phyloP scores from a whole-genome alignment of 306 rosid genomes.

The Hippophae tibetana region DNA sequence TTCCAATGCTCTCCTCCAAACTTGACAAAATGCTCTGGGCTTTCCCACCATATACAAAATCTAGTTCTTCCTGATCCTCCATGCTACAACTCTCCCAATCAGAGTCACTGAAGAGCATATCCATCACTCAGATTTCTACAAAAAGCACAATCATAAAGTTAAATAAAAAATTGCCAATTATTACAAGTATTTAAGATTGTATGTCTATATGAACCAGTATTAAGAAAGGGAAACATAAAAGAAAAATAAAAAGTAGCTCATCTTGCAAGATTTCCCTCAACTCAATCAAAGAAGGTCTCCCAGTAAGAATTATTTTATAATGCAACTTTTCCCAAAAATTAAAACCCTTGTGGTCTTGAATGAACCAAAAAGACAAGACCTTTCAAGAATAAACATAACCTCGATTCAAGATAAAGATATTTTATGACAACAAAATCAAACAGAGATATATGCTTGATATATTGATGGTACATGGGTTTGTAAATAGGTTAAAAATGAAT shows the following conservation, averaged over 20 bases:
- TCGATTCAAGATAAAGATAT: constrained; percentile 3
- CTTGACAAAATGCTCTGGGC: constrained; percentile 80
- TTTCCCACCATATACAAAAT: constrained; percentile 57
- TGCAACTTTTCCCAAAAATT: not conserved
- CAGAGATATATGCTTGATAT: not conserved
- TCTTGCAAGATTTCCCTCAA: constrained; percentile 15
- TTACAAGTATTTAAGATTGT: constrained; percentile 6
- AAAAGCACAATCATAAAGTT: constrained; percentile 6
- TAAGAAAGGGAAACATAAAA: constrained; percentile 10
- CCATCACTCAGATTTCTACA: constrained; percentile 59
- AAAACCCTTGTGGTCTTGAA: constrained; percentile 9
- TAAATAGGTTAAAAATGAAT: not conserved
- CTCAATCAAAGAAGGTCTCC: constrained; percentile 14
- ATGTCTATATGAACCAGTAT: not conserved
- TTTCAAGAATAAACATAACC: constrained; percentile 11
- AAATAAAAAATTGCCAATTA: not conserved
- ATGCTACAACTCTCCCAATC: constrained; percentile 79
- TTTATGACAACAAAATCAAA: not conserved
- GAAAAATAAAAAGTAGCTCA: constrained; percentile 15
- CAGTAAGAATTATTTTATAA: too few relatives aligned
- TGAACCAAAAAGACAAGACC: not conserved
- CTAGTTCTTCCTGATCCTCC: constrained; percentile 71
- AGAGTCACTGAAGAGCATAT: constrained; percentile 46
- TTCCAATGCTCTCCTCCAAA: constrained; percentile 83
- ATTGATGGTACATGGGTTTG: not conserved